Percentiles rank a stretch among this genome's conserved stretches.
Conservation (phyloP, 208 protist species). For the Leishmania turanica region DNA sequence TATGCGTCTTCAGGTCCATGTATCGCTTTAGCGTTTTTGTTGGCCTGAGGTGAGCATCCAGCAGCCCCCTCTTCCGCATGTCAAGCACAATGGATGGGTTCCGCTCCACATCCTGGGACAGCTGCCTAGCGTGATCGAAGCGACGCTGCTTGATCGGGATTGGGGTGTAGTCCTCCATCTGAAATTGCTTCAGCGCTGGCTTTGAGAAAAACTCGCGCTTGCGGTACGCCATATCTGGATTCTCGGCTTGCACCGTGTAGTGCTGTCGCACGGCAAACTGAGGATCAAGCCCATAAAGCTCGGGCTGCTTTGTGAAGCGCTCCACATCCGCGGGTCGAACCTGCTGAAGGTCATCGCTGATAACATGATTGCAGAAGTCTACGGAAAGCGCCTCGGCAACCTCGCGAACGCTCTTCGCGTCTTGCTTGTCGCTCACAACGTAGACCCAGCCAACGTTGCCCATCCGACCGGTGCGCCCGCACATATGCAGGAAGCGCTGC, state of each 20-base stretch:
- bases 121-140: slow-evolving; percentile 53
- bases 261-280: slow-evolving; percentile 82
- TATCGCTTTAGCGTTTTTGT: slow-evolving; percentile 44
- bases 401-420: slow-evolving; percentile 55
- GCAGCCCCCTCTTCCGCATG: slow-evolving; percentile 53
- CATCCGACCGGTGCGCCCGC: slow-evolving; percentile 66
- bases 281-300: slow-evolving; percentile 80
- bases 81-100: slow-evolving; percentile 57
- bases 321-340: slow-evolving; percentile 46
- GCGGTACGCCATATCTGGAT: slow-evolving; percentile 69
- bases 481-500: slow-evolving; percentile 85
- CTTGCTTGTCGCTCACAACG: slow-evolving; percentile 64
- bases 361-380: slow-evolving; percentile 65
- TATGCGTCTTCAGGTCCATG: slow-evolving; percentile 52
- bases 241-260: slow-evolving; percentile 78
- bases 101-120: slow-evolving; percentile 54
- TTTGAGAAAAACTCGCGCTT: slow-evolving; percentile 82
- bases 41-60: slow-evolving; percentile 49
- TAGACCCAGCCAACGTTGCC: slow-evolving; percentile 89
- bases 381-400: slow-evolving; percentile 66
- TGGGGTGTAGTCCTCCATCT: slow-evolving; percentile 85
- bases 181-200: slow-evolving; percentile 59
- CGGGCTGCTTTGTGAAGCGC: slow-evolving; percentile 63
- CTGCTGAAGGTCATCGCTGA: slow-evolving; percentile 43
- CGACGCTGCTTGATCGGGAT: slow-evolving; percentile 53